A percentile compares a stretch with the other conserved stretches of the same genome.
These are phyloP conservation scores for Sequoiadendron giganteum DNA, from an alignment of 75 land plant genomes.

Conservation along the genomic window DNA sequence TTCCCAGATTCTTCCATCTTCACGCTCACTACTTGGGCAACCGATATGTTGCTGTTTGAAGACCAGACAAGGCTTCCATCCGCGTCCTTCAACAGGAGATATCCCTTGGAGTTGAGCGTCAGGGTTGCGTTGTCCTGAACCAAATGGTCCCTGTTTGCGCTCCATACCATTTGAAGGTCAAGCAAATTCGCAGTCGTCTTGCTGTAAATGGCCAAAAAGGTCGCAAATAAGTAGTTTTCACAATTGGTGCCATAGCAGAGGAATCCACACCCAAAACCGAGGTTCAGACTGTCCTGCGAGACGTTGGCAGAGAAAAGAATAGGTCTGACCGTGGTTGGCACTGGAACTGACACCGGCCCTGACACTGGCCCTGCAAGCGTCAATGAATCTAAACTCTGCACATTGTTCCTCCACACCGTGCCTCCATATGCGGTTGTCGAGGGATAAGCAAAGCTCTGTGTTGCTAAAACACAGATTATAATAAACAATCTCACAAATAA, in stretches of 20 bases:
- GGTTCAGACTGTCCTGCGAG: not conserved
- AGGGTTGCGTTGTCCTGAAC: conserved; percentile 4
- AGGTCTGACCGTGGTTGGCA: not conserved
- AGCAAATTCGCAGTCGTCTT: not conserved
- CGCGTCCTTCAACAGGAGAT: conserved; percentile 20
- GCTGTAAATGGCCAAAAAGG: not conserved
- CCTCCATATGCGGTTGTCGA: not conserved
- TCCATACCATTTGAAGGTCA: not conserved
- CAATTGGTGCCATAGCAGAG: not conserved
- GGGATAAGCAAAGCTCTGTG: not conserved
- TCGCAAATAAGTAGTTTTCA: not conserved
- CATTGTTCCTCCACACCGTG: not conserved
- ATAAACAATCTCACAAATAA: not conserved
- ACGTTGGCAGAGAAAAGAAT: not conserved
- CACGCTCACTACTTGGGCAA: conserved; percentile 7
- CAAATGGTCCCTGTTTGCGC: not conserved
- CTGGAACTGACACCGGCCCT: not conserved
- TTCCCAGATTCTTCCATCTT: conserved; percentile 27
- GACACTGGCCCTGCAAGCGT: not conserved
- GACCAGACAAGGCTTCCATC: conserved; percentile 43
- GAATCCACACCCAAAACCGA: not conserved
- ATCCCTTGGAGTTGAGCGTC: conserved; percentile 19
- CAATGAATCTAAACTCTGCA: not conserved
- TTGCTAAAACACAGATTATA: not conserved
- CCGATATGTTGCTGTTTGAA: conserved; percentile 11